phyloP scores from a whole-genome alignment of 1,284 basidiomycete genomes.

The Tilletiaria anomala region DNA sequence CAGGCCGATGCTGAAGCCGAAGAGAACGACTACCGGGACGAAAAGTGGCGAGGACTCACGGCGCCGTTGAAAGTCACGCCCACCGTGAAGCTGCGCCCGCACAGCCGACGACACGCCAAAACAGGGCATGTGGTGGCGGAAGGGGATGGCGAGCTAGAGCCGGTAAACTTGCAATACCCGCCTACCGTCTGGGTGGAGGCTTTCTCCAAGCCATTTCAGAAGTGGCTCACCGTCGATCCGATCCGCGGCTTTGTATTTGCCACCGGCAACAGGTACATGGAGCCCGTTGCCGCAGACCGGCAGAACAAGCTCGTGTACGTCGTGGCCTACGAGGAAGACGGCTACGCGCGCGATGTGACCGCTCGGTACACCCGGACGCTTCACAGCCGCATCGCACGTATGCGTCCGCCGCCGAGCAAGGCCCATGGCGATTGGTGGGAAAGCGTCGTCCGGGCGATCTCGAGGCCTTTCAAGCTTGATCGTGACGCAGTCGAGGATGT shows the following conservation, averaged over 20 bases:
- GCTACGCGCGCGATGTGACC: constrained; percentile 47
- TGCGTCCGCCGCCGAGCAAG: constrained; percentile 57
- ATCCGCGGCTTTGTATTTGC: constrained; percentile 46
- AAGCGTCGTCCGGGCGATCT: constrained; percentile 22
- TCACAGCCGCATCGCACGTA: constrained; percentile 64
- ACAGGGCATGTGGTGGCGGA: constrained; percentile 13
- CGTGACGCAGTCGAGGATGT: constrained; percentile 87
- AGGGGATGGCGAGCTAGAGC: constrained; percentile 30
- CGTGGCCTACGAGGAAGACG: constrained; percentile 74
- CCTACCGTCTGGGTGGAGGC: constrained; percentile 97
- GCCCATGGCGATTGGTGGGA: constrained; percentile 67
- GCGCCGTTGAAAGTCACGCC: constrained; percentile 16
- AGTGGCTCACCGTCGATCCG: constrained; percentile 87
- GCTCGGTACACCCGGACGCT: constrained; percentile 58
- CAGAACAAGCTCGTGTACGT: constrained; percentile 88
- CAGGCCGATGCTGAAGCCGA: neutral
- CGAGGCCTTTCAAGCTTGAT: constrained; percentile 45
- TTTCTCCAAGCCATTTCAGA: constrained; percentile 75
- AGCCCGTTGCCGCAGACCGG: constrained; percentile 51
- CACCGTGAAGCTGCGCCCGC: constrained; percentile 15
- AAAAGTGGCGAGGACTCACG: too few relatives aligned
- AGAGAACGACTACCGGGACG: constrained; percentile 16
- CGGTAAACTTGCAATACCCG: constrained; percentile 43
- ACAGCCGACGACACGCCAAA: constrained; percentile 17
- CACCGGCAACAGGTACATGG: constrained; percentile 47